These are phyloP conservation scores for Albatrellus ellisii DNA, from an alignment of 768 basidiomycete species.

Conservation along the genomic window DNA sequence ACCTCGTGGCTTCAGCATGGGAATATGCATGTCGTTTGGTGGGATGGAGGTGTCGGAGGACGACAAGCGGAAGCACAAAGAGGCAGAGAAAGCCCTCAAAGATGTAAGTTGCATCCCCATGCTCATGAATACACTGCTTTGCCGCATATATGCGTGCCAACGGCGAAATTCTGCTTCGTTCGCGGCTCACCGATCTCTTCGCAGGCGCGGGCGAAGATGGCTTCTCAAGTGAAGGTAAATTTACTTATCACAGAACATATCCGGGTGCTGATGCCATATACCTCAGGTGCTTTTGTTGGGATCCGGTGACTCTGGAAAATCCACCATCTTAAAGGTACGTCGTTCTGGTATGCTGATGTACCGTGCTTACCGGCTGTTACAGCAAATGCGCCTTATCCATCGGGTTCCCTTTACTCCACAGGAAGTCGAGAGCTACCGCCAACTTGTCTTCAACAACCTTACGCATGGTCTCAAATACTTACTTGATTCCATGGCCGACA, in stretches of 20 bases:
- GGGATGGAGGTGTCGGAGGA: slow-evolving; percentile 55
- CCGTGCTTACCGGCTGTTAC: slow-evolving; percentile 6
- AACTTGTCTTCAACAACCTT: slow-evolving; percentile 88
- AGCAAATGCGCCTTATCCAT: slow-evolving; percentile 98
- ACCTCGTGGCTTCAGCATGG: slow-evolving; percentile 5
- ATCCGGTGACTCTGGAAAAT: slow-evolving; percentile 90
- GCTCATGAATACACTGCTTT: not conserved
- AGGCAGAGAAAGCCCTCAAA: slow-evolving; percentile 66
- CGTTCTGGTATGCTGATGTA: not conserved
- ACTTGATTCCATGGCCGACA: slow-evolving; percentile 82
- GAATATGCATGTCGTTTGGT: slow-evolving; percentile 35
- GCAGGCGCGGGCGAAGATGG: slow-evolving; percentile 30
- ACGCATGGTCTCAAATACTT: slow-evolving; percentile 74
- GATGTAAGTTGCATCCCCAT: slow-evolving; percentile 34
- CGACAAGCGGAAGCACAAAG: slow-evolving; percentile 49
- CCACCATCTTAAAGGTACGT: slow-evolving; percentile 72
- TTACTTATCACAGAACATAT: not conserved
- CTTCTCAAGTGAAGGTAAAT: slow-evolving; percentile 62
- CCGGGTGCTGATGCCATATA: not conserved
- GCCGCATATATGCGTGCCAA: slow-evolving; percentile 4
- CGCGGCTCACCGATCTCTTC: not conserved
- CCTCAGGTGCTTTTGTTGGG: slow-evolving; percentile 74
- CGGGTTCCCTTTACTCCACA: slow-evolving; percentile 65
- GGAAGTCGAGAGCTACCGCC: slow-evolving; percentile 83
- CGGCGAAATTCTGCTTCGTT: not conserved